Percentiles rank a stretch among this genome's conserved stretches.
Conservation (phyloP, 2,329 filamentous ascomycete species). For the Aspergillus neoniger region DNA sequence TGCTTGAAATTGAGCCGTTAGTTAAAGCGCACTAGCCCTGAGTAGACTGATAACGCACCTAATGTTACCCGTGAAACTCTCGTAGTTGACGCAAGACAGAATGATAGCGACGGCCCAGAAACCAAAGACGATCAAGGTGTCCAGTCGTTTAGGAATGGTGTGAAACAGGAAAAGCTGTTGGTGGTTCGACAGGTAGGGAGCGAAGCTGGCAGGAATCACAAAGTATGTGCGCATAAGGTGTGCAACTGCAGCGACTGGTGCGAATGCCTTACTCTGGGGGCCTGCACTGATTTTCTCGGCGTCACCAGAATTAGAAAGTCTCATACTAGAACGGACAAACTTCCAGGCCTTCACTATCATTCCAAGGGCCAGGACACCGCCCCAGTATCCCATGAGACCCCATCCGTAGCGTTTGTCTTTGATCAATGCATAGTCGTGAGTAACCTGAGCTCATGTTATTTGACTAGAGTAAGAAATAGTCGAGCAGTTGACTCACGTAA, state of each 20-base stretch:
- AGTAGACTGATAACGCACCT: constrained; percentile 3
- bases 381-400: constrained; percentile 22
- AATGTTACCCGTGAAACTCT: constrained; percentile 17
- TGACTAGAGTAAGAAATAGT: background rate
- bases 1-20: background rate
- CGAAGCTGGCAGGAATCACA: constrained; percentile 10
- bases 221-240: constrained; percentile 8
- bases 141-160: constrained; percentile 17
- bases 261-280: background rate
- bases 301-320: background rate
- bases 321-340: background rate
- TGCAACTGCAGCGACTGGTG: background rate
- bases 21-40: background rate
- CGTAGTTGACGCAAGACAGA: constrained; percentile 17
- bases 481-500: background rate
- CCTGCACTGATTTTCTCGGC: background rate
- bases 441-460: constrained; percentile 10
- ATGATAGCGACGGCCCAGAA: constrained; percentile 18
- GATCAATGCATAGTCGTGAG: constrained; percentile 14
- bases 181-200: constrained; percentile 12
- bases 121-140: constrained; percentile 14
- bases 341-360: constrained; percentile 10
- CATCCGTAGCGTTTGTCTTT: constrained; percentile 18
- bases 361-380: constrained; percentile 11
- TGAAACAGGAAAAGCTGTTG: constrained; percentile 14